Percentiles rank a stretch among this genome's conserved stretches.
Evolutionary conservation across 768 basidiomycete genomes (phyloP).

Genomic region (Leccinum disarticulatum): DNA sequence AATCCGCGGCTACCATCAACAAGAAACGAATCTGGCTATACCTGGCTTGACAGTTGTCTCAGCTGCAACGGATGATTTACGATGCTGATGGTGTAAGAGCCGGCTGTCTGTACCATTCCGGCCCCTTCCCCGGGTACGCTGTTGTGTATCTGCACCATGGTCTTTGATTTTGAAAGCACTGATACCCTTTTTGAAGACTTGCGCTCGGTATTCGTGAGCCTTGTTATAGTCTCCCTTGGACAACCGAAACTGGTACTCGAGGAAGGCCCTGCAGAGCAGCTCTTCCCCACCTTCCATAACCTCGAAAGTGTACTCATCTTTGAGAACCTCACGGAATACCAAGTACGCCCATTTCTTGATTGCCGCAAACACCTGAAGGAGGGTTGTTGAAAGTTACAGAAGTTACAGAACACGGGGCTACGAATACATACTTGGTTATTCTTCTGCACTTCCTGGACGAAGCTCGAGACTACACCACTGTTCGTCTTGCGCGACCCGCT

Average conservation of each 20-base stretch:
- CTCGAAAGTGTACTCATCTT: slow-evolving; percentile 1
- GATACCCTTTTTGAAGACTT: slow-evolving; percentile 7
- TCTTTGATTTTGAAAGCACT: slow-evolving; percentile 4
- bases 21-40: slow-evolving; percentile 1
- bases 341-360: slow-evolving; percentile 15
- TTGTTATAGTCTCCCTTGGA: neutral
- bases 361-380: slow-evolving; percentile 14
- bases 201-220: neutral
- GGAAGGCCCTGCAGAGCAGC: slow-evolving; percentile 21
- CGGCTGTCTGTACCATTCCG: neutral
- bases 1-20: neutral
- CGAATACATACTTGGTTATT: slow-evolving; percentile 15
- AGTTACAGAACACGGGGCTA: neutral
- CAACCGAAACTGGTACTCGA: slow-evolving; percentile 20
- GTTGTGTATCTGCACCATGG: neutral
- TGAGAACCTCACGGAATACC: slow-evolving; percentile 2
- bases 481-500: neutral
- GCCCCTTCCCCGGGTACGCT: neutral
- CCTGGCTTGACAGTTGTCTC: slow-evolving; percentile 7
- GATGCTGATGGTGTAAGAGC: neutral
- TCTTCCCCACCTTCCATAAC: slow-evolving; percentile 7
- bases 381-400: neutral
- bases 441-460: slow-evolving; percentile 16
- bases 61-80: neutral
- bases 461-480: neutral